Percentiles rank a stretch among this genome's conserved stretches.
These are phyloP conservation scores for Hygrocybe punicea DNA, from an alignment of 768 basidiomycete species.

Conservation along the genomic window DNA sequence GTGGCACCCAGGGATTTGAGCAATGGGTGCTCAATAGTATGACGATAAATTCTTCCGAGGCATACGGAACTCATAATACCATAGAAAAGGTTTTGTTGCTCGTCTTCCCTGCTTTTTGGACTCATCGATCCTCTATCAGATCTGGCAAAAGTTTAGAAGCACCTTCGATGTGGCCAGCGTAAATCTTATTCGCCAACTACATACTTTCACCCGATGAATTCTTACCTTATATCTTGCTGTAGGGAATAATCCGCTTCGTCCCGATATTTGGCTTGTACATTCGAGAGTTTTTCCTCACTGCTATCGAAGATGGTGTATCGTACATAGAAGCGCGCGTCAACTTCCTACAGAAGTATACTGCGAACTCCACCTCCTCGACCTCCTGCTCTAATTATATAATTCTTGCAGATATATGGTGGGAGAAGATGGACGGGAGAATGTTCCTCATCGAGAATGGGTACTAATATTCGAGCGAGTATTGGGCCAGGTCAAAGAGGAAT, in stretches of 20 bases:
- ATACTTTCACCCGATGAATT: neutral
- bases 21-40: constrained; percentile 56
- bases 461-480: constrained; percentile 50
- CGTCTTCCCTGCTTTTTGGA: neutral
- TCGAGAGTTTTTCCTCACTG: constrained; percentile 56
- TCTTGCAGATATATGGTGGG: constrained; percentile 51
- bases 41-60: constrained; percentile 67
- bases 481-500: constrained; percentile 49
- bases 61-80: constrained; percentile 71
- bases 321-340: constrained; percentile 70
- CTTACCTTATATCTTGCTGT: neutral
- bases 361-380: neutral
- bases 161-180: constrained; percentile 52
- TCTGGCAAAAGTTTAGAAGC: constrained; percentile 71
- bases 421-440: constrained; percentile 51
- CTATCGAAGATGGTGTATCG: constrained; percentile 66
- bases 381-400: constrained; percentile 1
- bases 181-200: constrained; percentile 14
- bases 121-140: constrained; percentile 39
- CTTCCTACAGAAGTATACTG: constrained; percentile 56
- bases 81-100: constrained; percentile 49
- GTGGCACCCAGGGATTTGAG: constrained; percentile 66
- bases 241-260: constrained; percentile 48
- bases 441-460: constrained; percentile 61
- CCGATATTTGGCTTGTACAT: constrained; percentile 63